Base-by-base conservation (phyloP, 306 rosid genomes). In the Styphnolobium japonicum region DNA sequence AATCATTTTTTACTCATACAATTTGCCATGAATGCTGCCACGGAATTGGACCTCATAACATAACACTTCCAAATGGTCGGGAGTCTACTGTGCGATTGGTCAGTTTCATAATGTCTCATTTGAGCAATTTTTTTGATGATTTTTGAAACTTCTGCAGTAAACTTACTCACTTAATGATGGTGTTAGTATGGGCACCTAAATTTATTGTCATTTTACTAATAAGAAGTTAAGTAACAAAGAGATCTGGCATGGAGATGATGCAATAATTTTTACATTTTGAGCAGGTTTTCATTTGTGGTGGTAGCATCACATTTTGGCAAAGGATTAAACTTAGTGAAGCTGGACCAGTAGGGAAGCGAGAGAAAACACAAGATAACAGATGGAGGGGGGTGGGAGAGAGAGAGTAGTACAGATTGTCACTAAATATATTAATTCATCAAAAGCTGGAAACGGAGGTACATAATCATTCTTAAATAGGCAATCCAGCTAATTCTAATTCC, bases 11-110 rank as follows among this genome's bases (percentile, higher is more conserved):
- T 79, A 92, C 98, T 71, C 97, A 91, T 81, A 90, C 97, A 67
- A 89, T 92, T 85, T 95, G 97, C 87, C 98, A 95, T 31, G 98
- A 95, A 86, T 95, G 98, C 88, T 92, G 98, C 92, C 98, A 95
- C 69, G 98, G 98, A 80, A 95, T 95, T 64, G 98, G 98, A 80
- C 98, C 98, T 71, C 98, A 92, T 89, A 80, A 87, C 73, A 95
- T 95, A 77, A 85, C 79, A 70, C 98, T 95, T 87, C 98, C 98
- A 67, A 86, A 85, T 87, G 98, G 98, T 69, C 85, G 83, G 71
- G 73, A 82, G 72, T 95, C 98, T 73, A 95, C 98, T 51, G 98
- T 95, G 67, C 86, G 98, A 93, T 78, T 91, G 98, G 98, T 92
- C 7, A 88, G 97, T 86, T 43, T 27, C 83, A 76, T 49, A 19